Percentiles rank a stretch among this genome's conserved stretches.
Evolutionary conservation across 306 rosid species (phyloP).

Genomic region (Cyclanthera cordifolia): DNA sequence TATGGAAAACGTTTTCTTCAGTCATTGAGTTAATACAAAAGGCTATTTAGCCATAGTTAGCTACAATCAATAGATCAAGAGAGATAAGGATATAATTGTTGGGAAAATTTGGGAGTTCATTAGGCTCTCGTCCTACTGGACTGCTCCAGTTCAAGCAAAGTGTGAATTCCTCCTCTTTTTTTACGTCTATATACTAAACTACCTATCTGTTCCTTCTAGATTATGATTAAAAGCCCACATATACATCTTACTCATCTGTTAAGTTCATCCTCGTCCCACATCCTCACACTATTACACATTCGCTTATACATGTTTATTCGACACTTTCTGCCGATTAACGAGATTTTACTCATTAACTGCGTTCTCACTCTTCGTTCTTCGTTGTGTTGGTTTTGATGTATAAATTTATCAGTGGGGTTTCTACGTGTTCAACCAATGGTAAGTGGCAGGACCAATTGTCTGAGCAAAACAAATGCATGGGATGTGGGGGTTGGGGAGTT

Average conservation of each 20-base stretch:
- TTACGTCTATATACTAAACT: not conserved
- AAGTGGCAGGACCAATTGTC: constrained; percentile 32
- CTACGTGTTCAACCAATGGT: constrained; percentile 13
- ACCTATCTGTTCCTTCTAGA: not conserved
- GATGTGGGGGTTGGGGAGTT: constrained; percentile 87
- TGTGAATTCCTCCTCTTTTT: not conserved
- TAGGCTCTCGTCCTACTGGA: not conserved
- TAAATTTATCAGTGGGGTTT: constrained; percentile 12
- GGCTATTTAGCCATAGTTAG: not conserved
- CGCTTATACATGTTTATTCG: not conserved
- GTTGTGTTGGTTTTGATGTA: constrained; percentile 5
- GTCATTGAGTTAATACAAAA: not conserved
- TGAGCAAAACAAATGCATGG: constrained; percentile 43
- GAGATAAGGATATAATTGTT: not conserved
- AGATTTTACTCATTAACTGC: not conserved
- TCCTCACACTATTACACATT: not conserved
- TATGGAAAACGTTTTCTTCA: not conserved
- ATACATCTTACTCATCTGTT: not conserved
- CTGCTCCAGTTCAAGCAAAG: not conserved
- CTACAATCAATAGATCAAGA: not conserved
- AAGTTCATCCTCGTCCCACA: not conserved
- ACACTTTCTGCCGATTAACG: not conserved
- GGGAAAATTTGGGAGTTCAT: not conserved
- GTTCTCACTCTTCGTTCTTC: constrained; percentile 1
- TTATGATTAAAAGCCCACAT: not conserved